Percentiles rank a stretch among this genome's conserved stretches.
Evolutionary conservation across 2,329 filamentous ascomycete genomes (phyloP).

Genomic region (Hypoxylon sp.): DNA sequence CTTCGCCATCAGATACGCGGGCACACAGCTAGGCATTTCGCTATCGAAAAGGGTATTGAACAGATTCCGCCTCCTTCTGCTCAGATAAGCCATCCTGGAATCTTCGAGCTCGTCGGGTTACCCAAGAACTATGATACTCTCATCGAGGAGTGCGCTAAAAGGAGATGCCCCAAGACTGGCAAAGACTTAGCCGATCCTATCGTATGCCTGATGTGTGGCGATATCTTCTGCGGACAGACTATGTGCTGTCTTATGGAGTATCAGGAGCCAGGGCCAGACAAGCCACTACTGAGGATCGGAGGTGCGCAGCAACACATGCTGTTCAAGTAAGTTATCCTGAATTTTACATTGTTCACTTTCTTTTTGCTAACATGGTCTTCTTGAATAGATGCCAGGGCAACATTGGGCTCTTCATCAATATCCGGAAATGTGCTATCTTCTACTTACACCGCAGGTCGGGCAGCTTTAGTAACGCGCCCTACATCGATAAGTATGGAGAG

Average conservation of each 20-base stretch:
- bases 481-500: conserved; percentile 96
- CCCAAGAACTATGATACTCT: conserved; percentile 93
- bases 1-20: conserved; percentile 73
- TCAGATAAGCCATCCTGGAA: conserved; percentile 82
- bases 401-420: conserved; percentile 95
- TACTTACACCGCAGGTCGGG: conserved; percentile 88
- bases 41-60: conserved; percentile 16
- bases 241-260: conserved; percentile 86
- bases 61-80: conserved; percentile 59
- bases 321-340: conserved; percentile 72
- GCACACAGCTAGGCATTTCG: conserved; percentile 39
- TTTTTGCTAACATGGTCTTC: conserved; percentile 46
- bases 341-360: neutral
- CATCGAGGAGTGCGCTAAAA: conserved; percentile 90
- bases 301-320: conserved; percentile 92
- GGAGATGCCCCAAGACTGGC: conserved; percentile 88
- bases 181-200: conserved; percentile 93
- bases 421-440: conserved; percentile 93
- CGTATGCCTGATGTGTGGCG: conserved; percentile 94
- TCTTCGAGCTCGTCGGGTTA: conserved; percentile 93
- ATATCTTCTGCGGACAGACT: conserved; percentile 96
- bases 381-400: conserved; percentile 82
- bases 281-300: conserved; percentile 70
- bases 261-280: conserved; percentile 58
- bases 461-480: conserved; percentile 89